Percentiles rank a stretch among this genome's conserved stretches.
Conservation (phyloP, 2,329 filamentous ascomycete species). For the Macrophomina tecta region DNA sequence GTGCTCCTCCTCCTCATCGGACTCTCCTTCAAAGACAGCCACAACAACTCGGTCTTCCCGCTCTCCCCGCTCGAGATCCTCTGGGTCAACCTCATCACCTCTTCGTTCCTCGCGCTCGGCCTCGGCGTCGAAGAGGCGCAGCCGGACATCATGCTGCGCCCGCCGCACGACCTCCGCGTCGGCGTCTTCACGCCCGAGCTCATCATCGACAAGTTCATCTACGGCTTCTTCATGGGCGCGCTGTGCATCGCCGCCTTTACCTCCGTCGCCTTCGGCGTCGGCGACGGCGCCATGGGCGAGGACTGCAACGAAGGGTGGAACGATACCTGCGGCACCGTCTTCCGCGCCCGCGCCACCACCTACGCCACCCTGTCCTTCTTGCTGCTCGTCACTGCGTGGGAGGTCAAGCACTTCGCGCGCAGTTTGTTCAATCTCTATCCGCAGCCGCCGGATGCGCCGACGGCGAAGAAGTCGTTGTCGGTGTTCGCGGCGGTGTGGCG, state of each 20-base stretch:
- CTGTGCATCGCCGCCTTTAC: slow-evolving; percentile 54
- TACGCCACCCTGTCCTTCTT: slow-evolving; percentile 53
- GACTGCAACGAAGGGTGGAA: slow-evolving; percentile 55
- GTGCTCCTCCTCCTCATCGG: slow-evolving; percentile 55
- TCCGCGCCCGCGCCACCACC: slow-evolving; percentile 53
- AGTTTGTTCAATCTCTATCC: slow-evolving; percentile 55
- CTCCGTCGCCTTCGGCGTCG: slow-evolving; percentile 52
- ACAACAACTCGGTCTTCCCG: slow-evolving; percentile 52
- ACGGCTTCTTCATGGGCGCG: slow-evolving; percentile 53
- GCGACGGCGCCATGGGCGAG: slow-evolving; percentile 49
- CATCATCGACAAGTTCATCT: slow-evolving; percentile 56
- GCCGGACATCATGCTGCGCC: slow-evolving; percentile 53
- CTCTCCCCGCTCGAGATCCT: slow-evolving; percentile 55
- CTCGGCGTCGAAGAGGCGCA: slow-evolving; percentile 55
- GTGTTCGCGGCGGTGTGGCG: slow-evolving; percentile 48
- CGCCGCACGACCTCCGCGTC: slow-evolving; percentile 50
- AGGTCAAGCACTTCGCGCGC: slow-evolving; percentile 54
- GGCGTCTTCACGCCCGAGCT: slow-evolving; percentile 55
- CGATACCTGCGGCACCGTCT: slow-evolving; percentile 49
- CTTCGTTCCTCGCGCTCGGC: slow-evolving; percentile 55
- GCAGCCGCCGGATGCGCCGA: slow-evolving; percentile 31
- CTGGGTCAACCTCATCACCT: slow-evolving; percentile 56
- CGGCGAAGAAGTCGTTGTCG: slow-evolving; percentile 37
- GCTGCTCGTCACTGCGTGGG: slow-evolving; percentile 55
- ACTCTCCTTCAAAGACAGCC: slow-evolving; percentile 53